phyloP scores from a whole-genome alignment of 1,284 basidiomycete species.

The Taiwanofungus camphoratus region DNA sequence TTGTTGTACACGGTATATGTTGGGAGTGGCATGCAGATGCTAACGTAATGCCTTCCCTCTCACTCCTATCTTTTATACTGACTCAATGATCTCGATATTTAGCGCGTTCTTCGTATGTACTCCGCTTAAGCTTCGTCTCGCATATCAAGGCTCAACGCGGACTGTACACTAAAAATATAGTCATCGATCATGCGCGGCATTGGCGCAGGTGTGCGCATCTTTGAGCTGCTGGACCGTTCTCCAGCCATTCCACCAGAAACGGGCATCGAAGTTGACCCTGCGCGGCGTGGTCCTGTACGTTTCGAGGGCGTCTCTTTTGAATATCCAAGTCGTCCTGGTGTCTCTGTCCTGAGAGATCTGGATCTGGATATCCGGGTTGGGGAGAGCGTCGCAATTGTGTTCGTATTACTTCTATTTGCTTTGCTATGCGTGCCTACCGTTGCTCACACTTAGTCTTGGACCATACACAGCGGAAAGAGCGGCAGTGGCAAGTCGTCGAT shows the following conservation, averaged over 20 bases:
- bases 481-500: constrained; percentile 92
- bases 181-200: constrained; percentile 86
- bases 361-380: constrained; percentile 75
- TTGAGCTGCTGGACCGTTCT: constrained; percentile 82
- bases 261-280: constrained; percentile 51
- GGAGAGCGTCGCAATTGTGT: constrained; percentile 90
- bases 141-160: too few species aligned
- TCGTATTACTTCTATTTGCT: constrained; percentile 32
- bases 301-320: constrained; percentile 83
- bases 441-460: constrained; percentile 3
- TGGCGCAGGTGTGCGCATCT: constrained; percentile 89
- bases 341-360: constrained; percentile 75
- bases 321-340: constrained; percentile 80
- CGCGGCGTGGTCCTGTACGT: constrained; percentile 59
- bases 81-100: too few species aligned
- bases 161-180: too few species aligned
- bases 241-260: constrained; percentile 64
- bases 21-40: constrained; percentile 73
- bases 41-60: constrained; percentile 50
- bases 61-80: background rate
- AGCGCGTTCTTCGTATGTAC: background rate
- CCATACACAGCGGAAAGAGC: constrained; percentile 68
- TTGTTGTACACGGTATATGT: constrained; percentile 93
- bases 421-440: background rate
- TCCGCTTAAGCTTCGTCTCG: background rate